Evolutionary conservation across 345 rosid genomes (phyloP).

Genomic region (Geranium rotundifolium): DNA sequence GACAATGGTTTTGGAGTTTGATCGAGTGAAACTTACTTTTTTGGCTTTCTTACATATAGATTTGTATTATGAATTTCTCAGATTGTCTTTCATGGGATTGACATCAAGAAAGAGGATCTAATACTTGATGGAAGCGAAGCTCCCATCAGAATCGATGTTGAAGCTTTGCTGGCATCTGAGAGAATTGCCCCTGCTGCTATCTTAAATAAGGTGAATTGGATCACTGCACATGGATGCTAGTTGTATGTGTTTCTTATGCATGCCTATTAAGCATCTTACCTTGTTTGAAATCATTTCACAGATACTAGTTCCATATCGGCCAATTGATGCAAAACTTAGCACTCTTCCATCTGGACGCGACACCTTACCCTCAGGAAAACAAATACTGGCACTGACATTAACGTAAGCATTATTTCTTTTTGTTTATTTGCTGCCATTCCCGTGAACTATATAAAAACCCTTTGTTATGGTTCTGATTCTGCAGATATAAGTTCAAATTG

Average conservation of each 20-base stretch:
- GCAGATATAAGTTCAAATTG: conserved; percentile 86
- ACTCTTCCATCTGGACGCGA: conserved; percentile 66
- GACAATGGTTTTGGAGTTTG: neutral
- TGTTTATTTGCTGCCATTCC: conserved; percentile 5
- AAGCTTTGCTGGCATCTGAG: conserved; percentile 69
- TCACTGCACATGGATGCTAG: neutral
- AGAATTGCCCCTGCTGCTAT: conserved; percentile 61
- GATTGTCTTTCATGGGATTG: conserved; percentile 86
- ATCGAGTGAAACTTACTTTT: conserved; percentile 1
- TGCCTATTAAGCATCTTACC: conserved; percentile 5
- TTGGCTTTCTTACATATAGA: conserved; percentile 1
- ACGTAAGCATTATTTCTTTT: conserved; percentile 40
- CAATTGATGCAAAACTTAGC: conserved; percentile 60
- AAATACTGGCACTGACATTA: conserved; percentile 71
- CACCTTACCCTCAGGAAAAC: conserved; percentile 86
- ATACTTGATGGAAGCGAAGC: conserved; percentile 96
- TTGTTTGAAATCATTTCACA: conserved; percentile 17
- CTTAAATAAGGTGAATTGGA: conserved; percentile 57
- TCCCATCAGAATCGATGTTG: conserved; percentile 73
- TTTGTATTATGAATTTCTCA: conserved; percentile 13
- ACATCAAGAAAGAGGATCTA: conserved; percentile 58
- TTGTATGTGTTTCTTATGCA: conserved; percentile 7
- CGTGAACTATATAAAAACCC: conserved; percentile 9
- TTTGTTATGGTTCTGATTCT: conserved; percentile 10
- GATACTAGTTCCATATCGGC: conserved; percentile 82